A percentile compares a stretch with the other conserved stretches of the same genome.
These are phyloP conservation scores for Rutstroemia sp. DNA, from an alignment of 2,329 filamentous ascomycete species.

Conservation along the genomic window DNA sequence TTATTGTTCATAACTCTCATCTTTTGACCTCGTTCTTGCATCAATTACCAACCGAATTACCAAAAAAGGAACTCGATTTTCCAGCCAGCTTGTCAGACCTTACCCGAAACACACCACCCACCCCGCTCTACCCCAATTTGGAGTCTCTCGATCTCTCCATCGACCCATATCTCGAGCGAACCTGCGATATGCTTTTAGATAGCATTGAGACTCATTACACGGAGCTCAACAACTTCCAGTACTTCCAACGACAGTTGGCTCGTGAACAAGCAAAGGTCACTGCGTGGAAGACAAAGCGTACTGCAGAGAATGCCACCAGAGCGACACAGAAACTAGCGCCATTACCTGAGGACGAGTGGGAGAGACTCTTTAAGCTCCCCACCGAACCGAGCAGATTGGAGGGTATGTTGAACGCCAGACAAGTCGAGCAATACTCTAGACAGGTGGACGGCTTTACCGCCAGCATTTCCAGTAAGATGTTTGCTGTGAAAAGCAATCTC, in stretches of 20 bases:
- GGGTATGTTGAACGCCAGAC: constrained; percentile 58
- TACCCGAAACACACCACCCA: constrained; percentile 52
- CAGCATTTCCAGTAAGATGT: constrained; percentile 92
- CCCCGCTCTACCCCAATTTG: constrained; percentile 77
- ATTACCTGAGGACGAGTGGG: constrained; percentile 96
- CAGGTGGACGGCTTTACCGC: constrained; percentile 96
- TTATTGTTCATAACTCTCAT: constrained; percentile 93
- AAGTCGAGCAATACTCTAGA: constrained; percentile 96
- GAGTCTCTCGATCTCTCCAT: constrained; percentile 83
- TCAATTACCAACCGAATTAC: constrained; percentile 68
- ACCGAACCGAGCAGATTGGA: constrained; percentile 74
- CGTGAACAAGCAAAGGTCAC: constrained; percentile 96
- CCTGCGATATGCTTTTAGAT: constrained; percentile 90
- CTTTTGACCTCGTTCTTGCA: constrained; percentile 92
- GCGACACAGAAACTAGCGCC: constrained; percentile 79
- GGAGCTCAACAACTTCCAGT: constrained; percentile 98
- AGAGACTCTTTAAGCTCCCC: constrained; percentile 94
- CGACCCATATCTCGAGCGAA: constrained; percentile 97
- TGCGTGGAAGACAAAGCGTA: constrained; percentile 93
- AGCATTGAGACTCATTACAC: constrained; percentile 97
- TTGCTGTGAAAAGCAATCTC: constrained; percentile 73
- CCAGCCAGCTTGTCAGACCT: constrained; percentile 75
- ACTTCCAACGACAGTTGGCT: constrained; percentile 87
- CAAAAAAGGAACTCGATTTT: constrained; percentile 61
- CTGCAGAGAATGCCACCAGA: constrained; percentile 85